These are phyloP conservation scores for Pluteus cervinus DNA, from an alignment of 768 basidiomycete genomes.

Conservation along the genomic window DNA sequence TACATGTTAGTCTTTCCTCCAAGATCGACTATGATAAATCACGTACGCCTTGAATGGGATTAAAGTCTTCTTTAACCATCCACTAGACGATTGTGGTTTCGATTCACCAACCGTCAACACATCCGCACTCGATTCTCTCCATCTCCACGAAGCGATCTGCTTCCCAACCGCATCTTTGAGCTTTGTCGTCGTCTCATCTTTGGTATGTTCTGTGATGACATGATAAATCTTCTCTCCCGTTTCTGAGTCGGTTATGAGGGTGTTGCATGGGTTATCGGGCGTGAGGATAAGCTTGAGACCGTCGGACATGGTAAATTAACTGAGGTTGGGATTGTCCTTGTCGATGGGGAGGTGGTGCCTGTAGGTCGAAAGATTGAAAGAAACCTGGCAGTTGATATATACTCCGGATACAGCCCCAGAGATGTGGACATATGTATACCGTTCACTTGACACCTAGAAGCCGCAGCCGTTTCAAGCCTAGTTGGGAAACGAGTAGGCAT, in stretches of 20 bases:
- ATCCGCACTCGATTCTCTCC: constrained; percentile 31
- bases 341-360: no score
- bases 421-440: no score
- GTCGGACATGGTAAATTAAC: constrained; percentile 14
- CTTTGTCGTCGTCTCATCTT: constrained; percentile 24
- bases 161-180: constrained; percentile 25
- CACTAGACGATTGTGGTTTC: constrained; percentile 22
- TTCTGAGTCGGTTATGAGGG: constrained; percentile 24
- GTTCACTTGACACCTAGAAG: no score
- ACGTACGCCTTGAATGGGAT: constrained; percentile 35
- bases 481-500: no score
- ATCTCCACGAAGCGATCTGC: constrained; percentile 30
- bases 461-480: no score
- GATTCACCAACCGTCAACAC: constrained; percentile 28
- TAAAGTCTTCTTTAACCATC: constrained; percentile 34
- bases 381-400: no score
- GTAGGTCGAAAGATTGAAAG: no score
- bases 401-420: no score
- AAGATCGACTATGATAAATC: neutral
- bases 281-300: constrained; percentile 24
- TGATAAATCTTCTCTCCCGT: constrained; percentile 27
- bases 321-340: no score
- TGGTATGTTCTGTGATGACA: constrained; percentile 26
- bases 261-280: constrained; percentile 38
- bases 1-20: no score